Conservation (phyloP, 148 eudicot genomes). For the Chenopodium album region DNA sequence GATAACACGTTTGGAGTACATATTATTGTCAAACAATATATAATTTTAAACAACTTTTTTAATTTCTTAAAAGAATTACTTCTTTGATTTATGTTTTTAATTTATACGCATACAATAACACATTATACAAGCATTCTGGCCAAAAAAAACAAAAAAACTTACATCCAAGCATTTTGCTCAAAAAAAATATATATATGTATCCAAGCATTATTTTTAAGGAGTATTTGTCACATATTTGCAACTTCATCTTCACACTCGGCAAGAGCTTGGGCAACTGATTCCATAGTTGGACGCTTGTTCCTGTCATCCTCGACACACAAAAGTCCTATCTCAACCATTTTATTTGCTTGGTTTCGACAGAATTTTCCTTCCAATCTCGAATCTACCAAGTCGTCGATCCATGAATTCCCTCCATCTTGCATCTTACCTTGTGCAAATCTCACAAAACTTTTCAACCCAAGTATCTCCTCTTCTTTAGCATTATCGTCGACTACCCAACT, state of each 20-base stretch:
- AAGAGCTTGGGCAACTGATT: slow-evolving; percentile 1
- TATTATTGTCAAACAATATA: no score
- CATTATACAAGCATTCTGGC: no score
- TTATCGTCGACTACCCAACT: slow-evolving; percentile 11
- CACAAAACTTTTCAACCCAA: slow-evolving; percentile 32
- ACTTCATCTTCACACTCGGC: slow-evolving; percentile 3
- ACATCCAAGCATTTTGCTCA: no score
- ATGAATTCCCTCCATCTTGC: slow-evolving; percentile 30
- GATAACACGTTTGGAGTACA: no score
- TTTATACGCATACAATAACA: no score
- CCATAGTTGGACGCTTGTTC: background rate
- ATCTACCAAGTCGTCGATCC: slow-evolving; percentile 48
- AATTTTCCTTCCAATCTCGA: slow-evolving; percentile 44
- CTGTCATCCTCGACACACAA: background rate
- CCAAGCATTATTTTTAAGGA: no score
- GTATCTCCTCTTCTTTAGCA: slow-evolving; percentile 2
- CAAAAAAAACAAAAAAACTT: no score
- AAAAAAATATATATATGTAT: no score
- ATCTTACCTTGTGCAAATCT: slow-evolving; percentile 30
- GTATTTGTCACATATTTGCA: no score
- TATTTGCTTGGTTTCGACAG: slow-evolving; percentile 40
- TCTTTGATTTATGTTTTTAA: no score
- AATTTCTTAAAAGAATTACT: no score
- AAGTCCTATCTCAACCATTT: slow-evolving; percentile 46
- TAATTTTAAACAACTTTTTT: no score